phyloP scores from a whole-genome alignment of 768 basidiomycete genomes.

The Tylopilus balloui region DNA sequence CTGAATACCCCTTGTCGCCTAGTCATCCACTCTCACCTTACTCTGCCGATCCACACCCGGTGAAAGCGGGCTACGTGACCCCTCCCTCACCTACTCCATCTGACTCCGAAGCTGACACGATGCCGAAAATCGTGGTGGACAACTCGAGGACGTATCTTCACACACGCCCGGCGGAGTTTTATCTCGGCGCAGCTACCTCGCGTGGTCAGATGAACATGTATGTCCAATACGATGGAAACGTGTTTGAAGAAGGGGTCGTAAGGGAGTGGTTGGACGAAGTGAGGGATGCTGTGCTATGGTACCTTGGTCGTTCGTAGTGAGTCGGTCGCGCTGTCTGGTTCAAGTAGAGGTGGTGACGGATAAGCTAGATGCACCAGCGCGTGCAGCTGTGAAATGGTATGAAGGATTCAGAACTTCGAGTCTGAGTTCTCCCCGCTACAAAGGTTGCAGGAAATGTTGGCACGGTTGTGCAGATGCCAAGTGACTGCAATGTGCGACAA shows the following conservation, averaged over 20 bases:
- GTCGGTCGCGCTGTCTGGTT: neutral
- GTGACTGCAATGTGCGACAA: no score
- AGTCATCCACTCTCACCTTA: constrained; percentile 22
- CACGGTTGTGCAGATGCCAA: no score
- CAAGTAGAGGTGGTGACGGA: no score
- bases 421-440: no score
- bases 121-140: constrained; percentile 13
- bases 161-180: constrained; percentile 41
- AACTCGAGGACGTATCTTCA: constrained; percentile 27
- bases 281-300: constrained; percentile 30
- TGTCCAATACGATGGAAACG: constrained; percentile 42
- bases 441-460: no score
- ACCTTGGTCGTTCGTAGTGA: constrained; percentile 18
- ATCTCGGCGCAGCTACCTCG: constrained; percentile 40
- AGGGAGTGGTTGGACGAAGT: constrained; percentile 49
- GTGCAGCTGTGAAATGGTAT: no score
- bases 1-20: constrained; percentile 32
- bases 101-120: neutral
- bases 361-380: no score
- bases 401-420: no score
- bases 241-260: constrained; percentile 38
- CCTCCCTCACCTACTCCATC: neutral
- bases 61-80: constrained; percentile 6
- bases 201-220: constrained; percentile 32
- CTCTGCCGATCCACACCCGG: constrained; percentile 13